Evolutionary conservation across 495 filamentous ascomycete species (phyloP).

Genomic region (Penicillium parvum): DNA sequence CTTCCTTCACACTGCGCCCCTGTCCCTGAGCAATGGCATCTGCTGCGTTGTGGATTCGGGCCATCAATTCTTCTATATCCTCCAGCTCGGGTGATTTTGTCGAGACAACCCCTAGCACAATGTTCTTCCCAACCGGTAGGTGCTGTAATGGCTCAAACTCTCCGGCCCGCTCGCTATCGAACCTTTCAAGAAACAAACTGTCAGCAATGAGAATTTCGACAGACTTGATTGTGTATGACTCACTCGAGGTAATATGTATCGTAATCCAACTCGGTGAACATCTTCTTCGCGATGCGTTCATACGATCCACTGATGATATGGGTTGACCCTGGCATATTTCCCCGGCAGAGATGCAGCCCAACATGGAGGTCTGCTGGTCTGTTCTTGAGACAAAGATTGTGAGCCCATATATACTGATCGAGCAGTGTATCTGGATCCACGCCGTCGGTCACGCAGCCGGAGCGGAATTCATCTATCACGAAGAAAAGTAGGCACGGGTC

Average conservation of each 20-base stretch:
- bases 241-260: slow-evolving; percentile 23
- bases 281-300: slow-evolving; percentile 46
- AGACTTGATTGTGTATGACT: no score
- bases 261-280: slow-evolving; percentile 16
- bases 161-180: slow-evolving; percentile 17
- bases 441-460: slow-evolving; percentile 7
- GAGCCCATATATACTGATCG: slow-evolving; percentile 53
- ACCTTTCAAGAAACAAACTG: no score
- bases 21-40: slow-evolving; percentile 48
- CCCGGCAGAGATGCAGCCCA: slow-evolving; percentile 59
- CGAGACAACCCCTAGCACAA: slow-evolving; percentile 20
- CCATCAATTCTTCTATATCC: slow-evolving; percentile 33
- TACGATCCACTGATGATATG: slow-evolving; percentile 57
- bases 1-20: slow-evolving; percentile 29
- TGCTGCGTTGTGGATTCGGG: slow-evolving; percentile 51
- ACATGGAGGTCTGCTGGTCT: slow-evolving; percentile 55
- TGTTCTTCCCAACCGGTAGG: slow-evolving; percentile 18
- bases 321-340: slow-evolving; percentile 48
- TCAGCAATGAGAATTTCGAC: no score
- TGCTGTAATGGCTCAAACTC: slow-evolving; percentile 19
- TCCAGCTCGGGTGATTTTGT: slow-evolving; percentile 16
- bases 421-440: slow-evolving; percentile 44
- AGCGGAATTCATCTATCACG: slow-evolving; percentile 14
- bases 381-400: slow-evolving; percentile 55
- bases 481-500: slow-evolving; percentile 18